Conservation (phyloP, 2,329 filamentous ascomycete genomes). For the Fusarium tuaranense region DNA sequence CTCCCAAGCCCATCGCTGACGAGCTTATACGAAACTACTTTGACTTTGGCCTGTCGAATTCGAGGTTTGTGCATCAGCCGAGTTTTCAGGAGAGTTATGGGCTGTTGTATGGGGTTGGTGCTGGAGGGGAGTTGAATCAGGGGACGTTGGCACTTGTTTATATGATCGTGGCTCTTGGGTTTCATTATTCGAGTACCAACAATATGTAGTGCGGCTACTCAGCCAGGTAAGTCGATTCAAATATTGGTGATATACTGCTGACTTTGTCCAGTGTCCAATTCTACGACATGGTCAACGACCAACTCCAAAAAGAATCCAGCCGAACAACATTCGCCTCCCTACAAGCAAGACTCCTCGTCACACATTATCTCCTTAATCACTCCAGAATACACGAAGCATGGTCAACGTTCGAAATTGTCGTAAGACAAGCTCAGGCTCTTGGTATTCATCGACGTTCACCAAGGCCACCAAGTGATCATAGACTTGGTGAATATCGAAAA, state of each 20-base stretch:
- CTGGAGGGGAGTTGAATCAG: background rate
- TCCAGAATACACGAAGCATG: background rate
- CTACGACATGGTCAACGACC: background rate
- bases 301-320: background rate
- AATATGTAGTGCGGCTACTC: background rate
- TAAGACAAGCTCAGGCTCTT: background rate
- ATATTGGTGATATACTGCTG: fast-evolving
- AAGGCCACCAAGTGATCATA: background rate
- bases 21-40: background rate
- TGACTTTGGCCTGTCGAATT: background rate
- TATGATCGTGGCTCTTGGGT: background rate
- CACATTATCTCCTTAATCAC: background rate
- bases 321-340: background rate
- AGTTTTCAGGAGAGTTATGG: background rate
- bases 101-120: background rate
- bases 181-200: background rate
- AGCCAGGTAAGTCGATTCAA: background rate
- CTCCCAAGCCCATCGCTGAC: background rate
- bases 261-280: background rate
- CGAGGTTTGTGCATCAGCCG: background rate
- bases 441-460: background rate
- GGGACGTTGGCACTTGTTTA: background rate
- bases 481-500: background rate
- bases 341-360: background rate
- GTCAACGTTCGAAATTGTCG: background rate